Evolutionary conservation across 1,284 basidiomycete species (phyloP), one percentile per base, ranked within the genome.

Genomic region (Termitomyces sp.): DNA sequence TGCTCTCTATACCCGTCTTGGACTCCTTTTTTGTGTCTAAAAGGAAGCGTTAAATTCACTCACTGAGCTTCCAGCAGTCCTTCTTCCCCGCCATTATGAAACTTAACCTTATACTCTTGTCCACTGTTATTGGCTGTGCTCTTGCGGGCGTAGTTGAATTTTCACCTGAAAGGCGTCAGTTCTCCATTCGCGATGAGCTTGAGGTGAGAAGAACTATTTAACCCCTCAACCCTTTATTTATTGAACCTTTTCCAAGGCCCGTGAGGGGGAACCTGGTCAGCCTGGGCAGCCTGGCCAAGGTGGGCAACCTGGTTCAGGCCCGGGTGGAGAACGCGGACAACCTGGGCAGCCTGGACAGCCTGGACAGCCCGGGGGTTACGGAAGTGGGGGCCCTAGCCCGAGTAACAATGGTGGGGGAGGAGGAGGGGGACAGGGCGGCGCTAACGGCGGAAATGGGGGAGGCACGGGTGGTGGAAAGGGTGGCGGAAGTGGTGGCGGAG

Each of bases 221-320:
- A 21, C n/a, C 15, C 12, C 17, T 10, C 15, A 3, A 39, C 2
- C 15, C 5, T 19, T n/a, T 21, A 31, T 12, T 31, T 24, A 24
- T 24, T 24, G 1, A 19, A 5, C 8, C 17, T 36, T 5, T 28
- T 34, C 15, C 17, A 21, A 55, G 53, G 53, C 53, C 38, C 53
- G 48, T 15, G 34, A 17, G 36, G 54, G 54, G 3, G 42, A 55
- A 36, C 54, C 54, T 3, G 54, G 54, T 5, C 54, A 55, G 19
- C 54, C 54, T 26, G 54, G 54, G 0, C 54, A 55, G 7, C 41
- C 40, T 13, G 56, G 54, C 3, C 58, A 53, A 47, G 45, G 45
- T 36, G 55, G 54, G 2, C 57, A 58, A 26, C 53, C 53, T 3
- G 53, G 53, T 1, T 50, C 48, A n/a, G 53, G 53, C 19, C 53